phyloP scores from a whole-genome alignment of 2,329 filamentous ascomycete species.

The Escovopsis weberi region DNA sequence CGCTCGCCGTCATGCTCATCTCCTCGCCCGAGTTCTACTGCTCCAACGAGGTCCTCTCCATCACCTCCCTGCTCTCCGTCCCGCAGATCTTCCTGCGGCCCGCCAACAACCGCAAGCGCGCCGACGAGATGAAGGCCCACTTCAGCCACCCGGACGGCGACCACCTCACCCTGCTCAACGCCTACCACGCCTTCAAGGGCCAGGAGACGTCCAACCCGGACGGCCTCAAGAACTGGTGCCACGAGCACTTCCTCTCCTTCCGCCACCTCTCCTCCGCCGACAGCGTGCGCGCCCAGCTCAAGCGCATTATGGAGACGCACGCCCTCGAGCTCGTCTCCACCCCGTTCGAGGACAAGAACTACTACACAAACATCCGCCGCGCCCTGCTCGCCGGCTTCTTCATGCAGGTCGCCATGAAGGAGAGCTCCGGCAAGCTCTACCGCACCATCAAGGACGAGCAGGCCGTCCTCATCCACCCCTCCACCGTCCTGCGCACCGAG shows the following conservation, averaged over 20 bases:
- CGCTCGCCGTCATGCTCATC: conserved; percentile 94
- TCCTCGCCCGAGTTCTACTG: conserved; percentile 96
- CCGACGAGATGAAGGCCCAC: conserved; percentile 92
- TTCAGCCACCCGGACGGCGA: conserved; percentile 91
- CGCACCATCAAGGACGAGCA: conserved; percentile 95
- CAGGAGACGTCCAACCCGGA: conserved; percentile 41
- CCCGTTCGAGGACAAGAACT: conserved; percentile 86
- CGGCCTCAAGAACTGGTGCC: conserved; percentile 83
- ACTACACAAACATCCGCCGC: conserved; percentile 93
- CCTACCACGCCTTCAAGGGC: conserved; percentile 93
- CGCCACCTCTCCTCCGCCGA: conserved; percentile 84
- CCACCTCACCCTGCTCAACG: conserved; percentile 90
- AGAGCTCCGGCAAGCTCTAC: conserved; percentile 78
- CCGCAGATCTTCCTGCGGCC: conserved; percentile 89
- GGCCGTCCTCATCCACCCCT: conserved; percentile 82
- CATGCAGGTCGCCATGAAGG: conserved; percentile 97
- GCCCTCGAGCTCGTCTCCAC: conserved; percentile 78
- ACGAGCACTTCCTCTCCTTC: conserved; percentile 87
- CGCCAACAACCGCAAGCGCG: conserved; percentile 69
- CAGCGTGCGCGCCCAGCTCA: conserved; percentile 81
- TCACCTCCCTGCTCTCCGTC: conserved; percentile 85
- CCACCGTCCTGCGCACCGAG: conserved; percentile 75
- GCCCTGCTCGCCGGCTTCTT: conserved; percentile 93
- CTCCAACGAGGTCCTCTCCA: conserved; percentile 93
- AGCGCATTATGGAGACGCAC: conserved; percentile 91